Conservation (phyloP, 495 filamentous ascomycete genomes). For the Aspergillus diversus region DNA sequence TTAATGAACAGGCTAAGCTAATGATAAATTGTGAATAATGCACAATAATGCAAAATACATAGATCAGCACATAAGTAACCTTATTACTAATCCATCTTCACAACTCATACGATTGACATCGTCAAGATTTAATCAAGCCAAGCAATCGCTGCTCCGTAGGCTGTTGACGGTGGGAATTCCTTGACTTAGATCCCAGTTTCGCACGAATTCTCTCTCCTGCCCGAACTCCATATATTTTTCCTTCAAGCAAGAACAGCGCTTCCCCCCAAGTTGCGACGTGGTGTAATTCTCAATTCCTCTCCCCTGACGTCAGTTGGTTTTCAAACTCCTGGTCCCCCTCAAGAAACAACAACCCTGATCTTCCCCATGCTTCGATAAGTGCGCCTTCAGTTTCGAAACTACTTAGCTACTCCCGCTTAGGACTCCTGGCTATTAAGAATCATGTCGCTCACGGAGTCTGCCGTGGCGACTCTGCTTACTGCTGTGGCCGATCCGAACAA, state of each 20-base stretch:
- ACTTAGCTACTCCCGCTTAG: neutral
- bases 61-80: slow-evolving; percentile 5
- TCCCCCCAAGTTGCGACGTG: slow-evolving; percentile 12
- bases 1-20: no score
- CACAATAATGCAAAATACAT: no score
- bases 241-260: neutral
- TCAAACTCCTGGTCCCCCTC: slow-evolving; percentile 15
- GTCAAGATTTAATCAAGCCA: slow-evolving; percentile 3
- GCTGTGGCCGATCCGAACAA: slow-evolving; percentile 23
- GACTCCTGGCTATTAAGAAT: slow-evolving; percentile 6
- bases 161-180: neutral
- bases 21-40: no score
- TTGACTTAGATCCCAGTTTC: neutral
- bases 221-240: neutral
- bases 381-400: slow-evolving; percentile 12
- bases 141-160: neutral
- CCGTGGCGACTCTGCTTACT: slow-evolving; percentile 32
- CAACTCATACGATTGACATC: slow-evolving; percentile 11
- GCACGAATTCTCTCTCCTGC: neutral
- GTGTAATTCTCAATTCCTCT: slow-evolving; percentile 15
- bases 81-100: slow-evolving; percentile 22
- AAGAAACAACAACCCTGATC: slow-evolving; percentile 18
- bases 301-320: slow-evolving; percentile 39
- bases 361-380: slow-evolving; percentile 30
- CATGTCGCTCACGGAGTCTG: slow-evolving; percentile 43